phyloP scores from a whole-genome alignment of 805 yeast genomes.

The Yarrowia phangngaensis region DNA sequence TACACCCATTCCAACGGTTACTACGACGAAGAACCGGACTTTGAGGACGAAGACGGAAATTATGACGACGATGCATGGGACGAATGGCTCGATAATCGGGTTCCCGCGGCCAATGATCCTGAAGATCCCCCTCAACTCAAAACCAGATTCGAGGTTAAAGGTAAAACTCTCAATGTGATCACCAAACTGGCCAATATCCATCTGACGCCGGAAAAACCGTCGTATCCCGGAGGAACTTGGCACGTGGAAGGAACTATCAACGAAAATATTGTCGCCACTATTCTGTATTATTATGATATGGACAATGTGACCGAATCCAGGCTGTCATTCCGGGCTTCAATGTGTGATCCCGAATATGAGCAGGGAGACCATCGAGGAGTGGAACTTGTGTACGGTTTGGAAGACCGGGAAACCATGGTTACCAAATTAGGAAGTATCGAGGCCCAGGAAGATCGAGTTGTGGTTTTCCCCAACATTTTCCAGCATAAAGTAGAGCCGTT shows the following conservation, averaged over 20 bases:
- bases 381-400: constrained; percentile 37
- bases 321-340: constrained; percentile 37
- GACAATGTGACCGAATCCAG: constrained; percentile 43
- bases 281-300: constrained; percentile 43
- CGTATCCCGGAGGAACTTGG: constrained; percentile 45
- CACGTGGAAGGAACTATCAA: constrained; percentile 45
- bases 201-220: constrained; percentile 44
- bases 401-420: constrained; percentile 38
- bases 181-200: constrained; percentile 44
- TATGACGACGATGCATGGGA: constrained; percentile 2
- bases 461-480: constrained; percentile 43
- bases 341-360: constrained; percentile 37
- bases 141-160: constrained; percentile 4
- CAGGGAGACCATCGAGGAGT: constrained; percentile 39
- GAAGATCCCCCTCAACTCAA: not conserved
- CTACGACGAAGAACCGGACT: constrained; percentile 9
- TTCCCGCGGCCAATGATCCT: not conserved
- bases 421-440: constrained; percentile 37
- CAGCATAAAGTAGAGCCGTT: constrained; percentile 46
- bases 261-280: constrained; percentile 45
- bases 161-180: constrained; percentile 40
- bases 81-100: constrained; percentile 8
- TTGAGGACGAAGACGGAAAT: constrained; percentile 12
- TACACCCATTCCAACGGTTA: not conserved
- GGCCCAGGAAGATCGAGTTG: constrained; percentile 36